Percentiles rank a stretch among this genome's conserved stretches.
Conservation (phyloP, 2,329 filamentous ascomycete species). For the Macrophomina pseudophaseolina region DNA sequence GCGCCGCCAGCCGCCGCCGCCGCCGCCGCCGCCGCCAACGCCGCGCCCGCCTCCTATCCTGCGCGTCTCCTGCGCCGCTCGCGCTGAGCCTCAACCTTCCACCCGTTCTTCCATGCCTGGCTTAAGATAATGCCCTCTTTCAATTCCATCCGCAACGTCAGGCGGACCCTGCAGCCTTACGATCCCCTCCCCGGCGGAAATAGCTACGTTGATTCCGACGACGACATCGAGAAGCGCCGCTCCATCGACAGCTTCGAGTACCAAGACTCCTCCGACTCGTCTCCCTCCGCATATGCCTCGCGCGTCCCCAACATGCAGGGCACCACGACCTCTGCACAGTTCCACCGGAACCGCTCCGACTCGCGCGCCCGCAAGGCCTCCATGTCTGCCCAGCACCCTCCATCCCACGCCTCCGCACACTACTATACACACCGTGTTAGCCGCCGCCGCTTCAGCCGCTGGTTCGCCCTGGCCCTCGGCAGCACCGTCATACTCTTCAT, state of each 20-base stretch:
- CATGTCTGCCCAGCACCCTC: conserved; percentile 31
- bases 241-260: conserved; percentile 43
- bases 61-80: neutral
- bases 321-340: conserved; percentile 24
- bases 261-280: conserved; percentile 47
- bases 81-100: neutral
- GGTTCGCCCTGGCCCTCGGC: conserved; percentile 75
- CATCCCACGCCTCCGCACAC: neutral
- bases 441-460: conserved; percentile 68
- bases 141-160: conserved; percentile 43
- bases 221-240: conserved; percentile 47
- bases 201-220: conserved; percentile 34
- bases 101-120: conserved; percentile 7
- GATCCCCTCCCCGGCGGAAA: conserved; percentile 34
- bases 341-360: conserved; percentile 31
- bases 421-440: conserved; percentile 17
- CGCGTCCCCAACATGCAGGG: conserved; percentile 52
- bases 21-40: conserved; percentile 6
- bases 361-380: conserved; percentile 33
- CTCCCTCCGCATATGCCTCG: conserved; percentile 58
- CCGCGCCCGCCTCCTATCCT: conserved; percentile 24
- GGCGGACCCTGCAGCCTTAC: conserved; percentile 43
- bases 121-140: conserved; percentile 41
- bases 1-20: neutral
- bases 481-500: conserved; percentile 77